Percentiles rank a stretch among this genome's conserved stretches.
Conservation (phyloP, 1,139 yeast species). For the Geotrichum aggregatum region DNA sequence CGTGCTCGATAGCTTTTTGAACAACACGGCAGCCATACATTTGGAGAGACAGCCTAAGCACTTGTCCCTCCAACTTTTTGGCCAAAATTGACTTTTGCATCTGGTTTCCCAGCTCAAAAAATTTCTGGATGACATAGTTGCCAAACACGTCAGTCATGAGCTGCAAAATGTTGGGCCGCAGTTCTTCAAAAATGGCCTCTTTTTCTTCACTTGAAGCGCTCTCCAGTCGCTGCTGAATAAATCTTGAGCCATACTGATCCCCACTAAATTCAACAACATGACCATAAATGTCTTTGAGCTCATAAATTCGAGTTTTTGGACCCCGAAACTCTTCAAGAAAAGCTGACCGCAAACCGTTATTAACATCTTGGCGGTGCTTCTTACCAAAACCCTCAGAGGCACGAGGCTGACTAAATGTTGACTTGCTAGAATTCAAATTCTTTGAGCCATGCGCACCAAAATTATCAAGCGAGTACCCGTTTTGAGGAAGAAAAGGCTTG, state of each 20-base stretch:
- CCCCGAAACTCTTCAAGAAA: constrained; percentile 81
- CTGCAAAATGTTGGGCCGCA: constrained; percentile 67
- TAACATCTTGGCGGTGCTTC: constrained; percentile 10
- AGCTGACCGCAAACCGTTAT: constrained; percentile 58
- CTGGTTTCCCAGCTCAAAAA: constrained; percentile 74
- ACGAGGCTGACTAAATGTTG: neutral
- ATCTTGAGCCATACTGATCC: constrained; percentile 95
- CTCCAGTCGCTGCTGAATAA: constrained; percentile 84
- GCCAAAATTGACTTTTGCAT: constrained; percentile 69
- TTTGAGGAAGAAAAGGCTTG: constrained; percentile 6
- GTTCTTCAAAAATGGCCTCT: constrained; percentile 79
- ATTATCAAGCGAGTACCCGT: constrained; percentile 1
- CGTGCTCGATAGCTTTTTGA: constrained; percentile 83
- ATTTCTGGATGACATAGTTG: constrained; percentile 93
- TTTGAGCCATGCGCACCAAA: neutral
- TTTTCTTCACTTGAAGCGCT: constrained; percentile 63
- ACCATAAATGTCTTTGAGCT: constrained; percentile 71
- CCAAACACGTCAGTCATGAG: constrained; percentile 97
- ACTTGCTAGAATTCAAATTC: too few relatives aligned
- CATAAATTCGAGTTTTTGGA: constrained; percentile 56
- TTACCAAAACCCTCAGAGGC: neutral
- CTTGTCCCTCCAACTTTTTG: constrained; percentile 70
- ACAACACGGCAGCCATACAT: constrained; percentile 98
- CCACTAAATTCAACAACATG: constrained; percentile 89
- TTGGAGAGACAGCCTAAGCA: constrained; percentile 73